A percentile compares a stretch with the other conserved stretches of the same genome.
phyloP scores from a whole-genome alignment of 1,139 yeast genomes.

The Hanseniaspora gamundiae region DNA sequence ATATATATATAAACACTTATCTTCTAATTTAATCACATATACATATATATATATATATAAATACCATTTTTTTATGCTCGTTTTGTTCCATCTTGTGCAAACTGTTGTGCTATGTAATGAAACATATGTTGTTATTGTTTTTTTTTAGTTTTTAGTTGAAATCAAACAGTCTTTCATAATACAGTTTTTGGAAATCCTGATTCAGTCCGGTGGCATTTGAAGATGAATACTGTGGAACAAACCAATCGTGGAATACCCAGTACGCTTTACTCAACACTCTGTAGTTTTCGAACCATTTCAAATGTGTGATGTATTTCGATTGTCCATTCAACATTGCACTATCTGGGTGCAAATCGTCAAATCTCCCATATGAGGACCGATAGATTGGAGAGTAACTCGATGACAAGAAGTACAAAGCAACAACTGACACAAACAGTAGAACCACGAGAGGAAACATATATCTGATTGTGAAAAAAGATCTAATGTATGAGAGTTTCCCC shows the following conservation, averaged over 20 bases:
- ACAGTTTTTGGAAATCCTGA: constrained; percentile 7
- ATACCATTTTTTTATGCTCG: no score
- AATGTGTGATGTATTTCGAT: background rate
- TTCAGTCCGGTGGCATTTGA: constrained; percentile 4
- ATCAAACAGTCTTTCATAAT: constrained; percentile 8
- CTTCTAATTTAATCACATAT: no score
- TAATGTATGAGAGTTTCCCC: constrained; percentile 3
- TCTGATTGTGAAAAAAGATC: background rate
- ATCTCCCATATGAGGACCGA: constrained; percentile 1
- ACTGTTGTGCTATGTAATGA: no score
- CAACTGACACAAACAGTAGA: background rate
- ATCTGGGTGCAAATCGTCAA: background rate
- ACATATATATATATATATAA: no score
- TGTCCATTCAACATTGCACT: constrained; percentile 1
- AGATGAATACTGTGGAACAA: constrained; percentile 4
- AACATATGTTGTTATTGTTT: constrained; percentile 1
- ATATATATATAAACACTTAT: no score
- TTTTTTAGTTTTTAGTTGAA: background rate
- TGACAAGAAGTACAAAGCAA: background rate
- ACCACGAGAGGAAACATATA: background rate
- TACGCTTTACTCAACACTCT: constrained; percentile 12
- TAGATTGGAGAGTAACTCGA: constrained; percentile 3
- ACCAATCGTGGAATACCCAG: constrained; percentile 13
- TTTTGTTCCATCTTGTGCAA: no score
- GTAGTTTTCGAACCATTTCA: constrained; percentile 16